Conservation (phyloP, 2,329 filamentous ascomycete species). For the Colletotrichum coccodes region DNA sequence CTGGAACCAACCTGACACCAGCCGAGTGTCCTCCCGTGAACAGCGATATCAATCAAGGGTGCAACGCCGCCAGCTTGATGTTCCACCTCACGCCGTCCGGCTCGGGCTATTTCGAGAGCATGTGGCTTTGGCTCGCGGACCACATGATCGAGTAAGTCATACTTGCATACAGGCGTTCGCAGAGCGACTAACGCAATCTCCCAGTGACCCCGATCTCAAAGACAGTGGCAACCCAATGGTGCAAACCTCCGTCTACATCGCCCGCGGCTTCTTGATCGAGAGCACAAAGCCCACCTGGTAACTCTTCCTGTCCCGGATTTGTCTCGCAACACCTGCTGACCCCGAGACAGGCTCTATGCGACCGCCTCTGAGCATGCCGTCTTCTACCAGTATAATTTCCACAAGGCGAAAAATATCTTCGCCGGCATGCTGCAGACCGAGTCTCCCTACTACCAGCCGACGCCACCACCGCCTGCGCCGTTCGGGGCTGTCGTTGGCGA, state of each 20-base stretch:
- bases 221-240: conserved; percentile 69
- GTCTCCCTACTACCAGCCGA: conserved; percentile 69
- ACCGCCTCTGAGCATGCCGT: conserved; percentile 61
- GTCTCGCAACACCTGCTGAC: no score
- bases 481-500: conserved; percentile 25
- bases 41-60: conserved; percentile 60
- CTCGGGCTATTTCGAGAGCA: conserved; percentile 62
- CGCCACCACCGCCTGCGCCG: conserved; percentile 33
- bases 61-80: conserved; percentile 67
- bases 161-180: no score
- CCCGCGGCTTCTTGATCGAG: conserved; percentile 49
- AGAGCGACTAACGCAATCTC: no score
- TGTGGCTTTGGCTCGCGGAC: conserved; percentile 77
- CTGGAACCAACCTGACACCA: conserved; percentile 71
- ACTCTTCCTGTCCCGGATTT: no score
- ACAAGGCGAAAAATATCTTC: conserved; percentile 58
- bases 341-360: conserved; percentile 55
- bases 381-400: conserved; percentile 63
- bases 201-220: conserved; percentile 33
- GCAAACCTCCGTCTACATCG: conserved; percentile 46
- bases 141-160: conserved; percentile 66
- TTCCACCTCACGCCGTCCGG: conserved; percentile 56
- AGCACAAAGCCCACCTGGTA: conserved; percentile 41
- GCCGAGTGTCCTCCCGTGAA: conserved; percentile 63
- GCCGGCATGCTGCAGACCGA: conserved; percentile 75